Conservation (phyloP, 129 eudicot species). For the Oenanthe sinensis region DNA sequence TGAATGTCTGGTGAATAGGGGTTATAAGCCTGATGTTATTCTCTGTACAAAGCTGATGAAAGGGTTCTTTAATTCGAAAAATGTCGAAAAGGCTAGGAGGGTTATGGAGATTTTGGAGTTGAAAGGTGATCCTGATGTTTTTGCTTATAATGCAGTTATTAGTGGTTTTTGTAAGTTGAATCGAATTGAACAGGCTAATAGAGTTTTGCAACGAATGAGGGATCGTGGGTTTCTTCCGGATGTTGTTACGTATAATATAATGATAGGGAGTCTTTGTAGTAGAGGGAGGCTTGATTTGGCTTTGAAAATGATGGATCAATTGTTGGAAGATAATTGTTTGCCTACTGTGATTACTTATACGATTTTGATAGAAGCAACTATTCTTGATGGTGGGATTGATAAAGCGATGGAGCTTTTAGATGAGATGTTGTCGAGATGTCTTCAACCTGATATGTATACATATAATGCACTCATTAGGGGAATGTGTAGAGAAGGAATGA, state of each 20-base stretch:
- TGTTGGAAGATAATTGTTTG: conserved; percentile 40
- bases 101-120: conserved; percentile 56
- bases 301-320: conserved; percentile 46
- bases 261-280: conserved; percentile 62
- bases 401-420: conserved; percentile 69
- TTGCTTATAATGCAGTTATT: conserved; percentile 66
- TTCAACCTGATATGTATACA: conserved; percentile 65
- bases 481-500: conserved; percentile 53
- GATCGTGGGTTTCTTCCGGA: conserved; percentile 55
- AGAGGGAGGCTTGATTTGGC: conserved; percentile 54
- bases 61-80: conserved; percentile 41
- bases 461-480: conserved; percentile 62
- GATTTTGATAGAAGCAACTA: conserved; percentile 60
- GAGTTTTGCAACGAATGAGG: conserved; percentile 49
- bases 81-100: conserved; percentile 44
- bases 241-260: conserved; percentile 58
- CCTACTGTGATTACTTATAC: conserved; percentile 63
- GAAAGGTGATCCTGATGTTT: conserved; percentile 55
- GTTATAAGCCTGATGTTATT: conserved; percentile 59
- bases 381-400: conserved; percentile 41
- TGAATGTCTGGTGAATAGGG: conserved; percentile 53
- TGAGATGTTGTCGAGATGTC: conserved; percentile 53
- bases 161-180: conserved; percentile 66
- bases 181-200: conserved; percentile 49
- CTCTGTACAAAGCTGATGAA: conserved; percentile 70